Base-by-base conservation (phyloP, 768 basidiomycete species). In the Psilocybe azurescens region DNA sequence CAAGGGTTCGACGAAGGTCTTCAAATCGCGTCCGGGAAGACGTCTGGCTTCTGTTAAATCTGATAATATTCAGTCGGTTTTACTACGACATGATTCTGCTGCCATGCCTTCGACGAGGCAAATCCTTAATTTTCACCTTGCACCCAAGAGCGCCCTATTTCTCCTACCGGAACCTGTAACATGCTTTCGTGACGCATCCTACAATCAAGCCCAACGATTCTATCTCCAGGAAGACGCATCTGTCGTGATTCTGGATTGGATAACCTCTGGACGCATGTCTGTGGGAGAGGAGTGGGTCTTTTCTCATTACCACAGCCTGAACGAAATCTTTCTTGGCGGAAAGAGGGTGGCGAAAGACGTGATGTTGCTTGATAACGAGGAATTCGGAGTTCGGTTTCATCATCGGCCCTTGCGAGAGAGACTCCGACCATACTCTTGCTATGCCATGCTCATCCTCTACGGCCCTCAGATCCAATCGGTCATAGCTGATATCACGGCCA, bases 1-100 rank as follows among this genome's bases (percentile, higher is more conserved):
- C n/a, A 67, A 95, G 94, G 93, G 94, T 33, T 93, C 91, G 3
- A 99, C 96, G 9, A 99, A 99, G 73, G 91, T 99, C 18, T 99
- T 97, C 81, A 96, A 95, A 75, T 78, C 81, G 18, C 86, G 95
- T 24, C 74, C 80, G 7, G 87, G 86, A n/a, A 79, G 81, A 61
- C 81, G 88, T 39, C 78, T 82, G 30, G 85, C 89, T 29, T 78
- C 80, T 49, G 74, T 76, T 14, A 64, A 64, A 63, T 20, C 48
- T 49, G 52, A 46, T 30, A 30, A 28, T 32, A 28, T 33, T 20
- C 24, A 55, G 36, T 33, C 53, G 44, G 8, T 16, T 32, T 39
- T 8, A 53, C 48, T 38, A 13, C 52, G 16, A 10, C 10, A 47
- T 39, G 32, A 44, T 39, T 39, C 55, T 32, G 20, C 54, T 41